Base-by-base conservation (phyloP, 2,329 filamentous ascomycete genomes). In the Colletotrichum magnum region DNA sequence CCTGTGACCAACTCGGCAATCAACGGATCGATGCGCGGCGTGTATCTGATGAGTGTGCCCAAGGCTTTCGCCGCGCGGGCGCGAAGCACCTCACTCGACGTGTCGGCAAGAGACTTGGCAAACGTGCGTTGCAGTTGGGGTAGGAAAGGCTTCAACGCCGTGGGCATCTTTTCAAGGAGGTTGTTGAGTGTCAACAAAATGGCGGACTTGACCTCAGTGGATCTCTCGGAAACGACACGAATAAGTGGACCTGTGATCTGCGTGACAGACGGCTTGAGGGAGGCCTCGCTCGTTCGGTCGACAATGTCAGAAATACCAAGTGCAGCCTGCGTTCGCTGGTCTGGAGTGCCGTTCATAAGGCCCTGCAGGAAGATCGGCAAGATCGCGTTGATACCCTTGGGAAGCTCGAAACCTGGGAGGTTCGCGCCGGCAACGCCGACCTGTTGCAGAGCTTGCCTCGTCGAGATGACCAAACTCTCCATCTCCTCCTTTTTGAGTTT, bases 171-270 rank as follows among this genome's bases (percentile, higher is more conserved):
- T 81, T 97, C 94, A 45, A 99, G 86, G 36, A 99, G 85, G 74
- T 97, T 97, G 84, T 98, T 98, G 73, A 99, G 89, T 0, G 96
- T 97, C 62, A 97, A 88, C 70, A 99, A 86, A 78, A 99, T 97
- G 50, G 96, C 96, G 70, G 94, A 92, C 83, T 97, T 98, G 80
- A 99, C 94, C 59, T 99, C 97, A 2, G 94, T 94, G 3, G 96
- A 97, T 71, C 95, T 91, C 80, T 99, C 96, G 5, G 96, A 98
- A 18, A 99, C 95, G 24, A 98, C 95, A 88, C 96, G 93, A 80
- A 99, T 99, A 62, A 99, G 89, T 24, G 97, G 96, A 78, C 96
- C 96, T 5, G 97, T 98, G 74, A 99, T 98, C 77, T 98, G 95
- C 36, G 95, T 98, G 69, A 99, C 96, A 76, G 97, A 98, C 7